Conservation (phyloP, 305 asterid species). For the Fraxinus angustifolia region DNA sequence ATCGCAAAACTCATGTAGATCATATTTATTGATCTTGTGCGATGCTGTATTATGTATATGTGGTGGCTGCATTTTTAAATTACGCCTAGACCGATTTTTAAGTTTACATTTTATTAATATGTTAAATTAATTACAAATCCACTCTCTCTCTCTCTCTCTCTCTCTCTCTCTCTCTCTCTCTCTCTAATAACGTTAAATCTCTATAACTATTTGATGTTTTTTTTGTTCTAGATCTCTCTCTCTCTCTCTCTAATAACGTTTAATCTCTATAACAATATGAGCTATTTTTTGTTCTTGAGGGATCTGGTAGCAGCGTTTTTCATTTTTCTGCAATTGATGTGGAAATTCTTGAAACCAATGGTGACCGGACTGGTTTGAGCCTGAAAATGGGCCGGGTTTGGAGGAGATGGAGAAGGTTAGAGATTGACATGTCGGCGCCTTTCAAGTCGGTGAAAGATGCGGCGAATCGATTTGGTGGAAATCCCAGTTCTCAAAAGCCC, state of each 20-base stretch:
- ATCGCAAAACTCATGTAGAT: neutral
- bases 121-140: too few species aligned
- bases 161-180: too few species aligned
- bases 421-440: conserved; percentile 86
- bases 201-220: too few species aligned
- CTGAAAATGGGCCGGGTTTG: conserved; percentile 12
- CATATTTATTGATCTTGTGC: neutral
- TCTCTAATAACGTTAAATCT: too few species aligned
- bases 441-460: conserved; percentile 93
- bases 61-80: neutral
- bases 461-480: conserved; percentile 80
- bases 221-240: too few species aligned
- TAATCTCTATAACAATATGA: neutral
- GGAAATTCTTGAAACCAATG: conserved; percentile 20
- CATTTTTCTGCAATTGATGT: conserved; percentile 24
- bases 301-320: conserved; percentile 5
- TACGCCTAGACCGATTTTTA: too few species aligned
- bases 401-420: conserved; percentile 35
- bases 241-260: too few species aligned
- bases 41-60: neutral
- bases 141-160: too few species aligned
- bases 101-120: too few species aligned
- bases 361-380: conserved; percentile 24
- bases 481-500: conserved; percentile 51
- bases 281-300: neutral